Evolutionary conservation across 2,329 filamentous ascomycete genomes (phyloP), one percentile per base, ranked within the genome.

Genomic region (Orbilia javanica): DNA sequence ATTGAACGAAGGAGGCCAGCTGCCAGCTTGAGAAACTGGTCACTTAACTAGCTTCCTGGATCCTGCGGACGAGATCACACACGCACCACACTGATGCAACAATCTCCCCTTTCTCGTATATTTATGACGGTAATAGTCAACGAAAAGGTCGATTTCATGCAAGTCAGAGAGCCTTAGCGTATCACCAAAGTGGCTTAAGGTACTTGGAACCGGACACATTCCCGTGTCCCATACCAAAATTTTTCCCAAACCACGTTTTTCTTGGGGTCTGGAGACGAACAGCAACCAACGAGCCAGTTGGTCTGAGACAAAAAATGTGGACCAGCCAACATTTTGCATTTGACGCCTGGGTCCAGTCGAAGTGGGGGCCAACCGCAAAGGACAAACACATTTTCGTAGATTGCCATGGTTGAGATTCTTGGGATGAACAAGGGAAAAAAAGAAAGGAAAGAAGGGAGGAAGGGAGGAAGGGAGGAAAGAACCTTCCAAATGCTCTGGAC

Each of bases 211-310:
- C 66, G 73, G 73, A 77, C 55, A 64, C 57, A 34, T 77, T 67
- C 53, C 73, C 73, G 73, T 60, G 69, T 68, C 73, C 73, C 52
- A 50, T 52, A 71, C 73, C 73, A 77, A 44, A 77, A 62, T 57
- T 34, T 22, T 70, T 77, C 62, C 66, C 64, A 63, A 34, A 75
- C 73, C 73, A 77, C 73, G 73, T 77, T 77, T 77, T 77, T 60
- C 53, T 50, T 34, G 36, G 39, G 65, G 50, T 77, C 50, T 52
- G 73, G 66, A 70, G 73, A 70, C 73, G 73, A 77, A 77, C 60
- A 39, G 62, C 60, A 77, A 63, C 65, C 73, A 69, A 69, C 68
- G 62, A 65, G 55, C 42, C 60, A 65, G 46, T 67, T 52, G 36
- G 42, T 27, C 31, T 70, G 60, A 77, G 57, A 70, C 72, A 70